Conservation (phyloP, 176 grass and related monocot genomes). For the Triticum aestivum region IWGSC_CS_RefSeq_v2.1 NC_057809.1:435045073-435045572, state of each 20-base stretch:
- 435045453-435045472: not conserved
- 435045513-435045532: not conserved
- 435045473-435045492: not conserved
- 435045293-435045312: no score
- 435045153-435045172: not conserved
- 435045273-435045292: no score
- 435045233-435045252: not conserved
- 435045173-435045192: not conserved
- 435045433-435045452: not conserved
- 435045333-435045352: no score
- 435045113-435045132: not conserved
- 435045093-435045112: not conserved
- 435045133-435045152: not conserved
- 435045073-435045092: slow-evolving; percentile 2
- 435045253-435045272: no score
- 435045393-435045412: no score
- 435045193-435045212: not conserved
- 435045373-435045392: no score
- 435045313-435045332: no score
- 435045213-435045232: not conserved
- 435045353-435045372: no score
- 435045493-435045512: not conserved
- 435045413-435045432: no score
- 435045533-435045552: not conserved
- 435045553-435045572: not conserved